Conservation (phyloP, 2,329 filamentous ascomycete genomes). For the Diaporthe citrichinensis region DNA sequence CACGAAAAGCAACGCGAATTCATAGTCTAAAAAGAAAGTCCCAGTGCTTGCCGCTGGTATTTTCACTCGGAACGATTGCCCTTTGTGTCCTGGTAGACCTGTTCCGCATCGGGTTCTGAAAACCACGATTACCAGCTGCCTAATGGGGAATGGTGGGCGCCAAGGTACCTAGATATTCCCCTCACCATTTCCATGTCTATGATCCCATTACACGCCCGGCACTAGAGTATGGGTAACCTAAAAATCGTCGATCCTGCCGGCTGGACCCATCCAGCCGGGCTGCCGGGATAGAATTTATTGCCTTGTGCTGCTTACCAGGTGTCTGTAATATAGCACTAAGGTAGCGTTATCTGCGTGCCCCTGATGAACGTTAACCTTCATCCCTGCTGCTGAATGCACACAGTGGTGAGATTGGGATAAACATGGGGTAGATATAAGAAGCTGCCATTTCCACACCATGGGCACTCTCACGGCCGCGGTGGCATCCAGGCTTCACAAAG, state of each 20-base stretch:
- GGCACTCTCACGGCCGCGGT: fast-evolving
- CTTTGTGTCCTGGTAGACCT: constrained; percentile 13
- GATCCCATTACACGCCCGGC: constrained; percentile 20
- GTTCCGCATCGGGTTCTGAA: not conserved
- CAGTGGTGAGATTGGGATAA: not conserved
- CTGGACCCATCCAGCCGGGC: constrained; percentile 14
- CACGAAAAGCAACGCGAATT: not conserved
- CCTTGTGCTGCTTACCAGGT: not conserved
- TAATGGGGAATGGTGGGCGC: constrained; percentile 5
- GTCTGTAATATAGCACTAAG: not conserved
- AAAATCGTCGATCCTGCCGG: not conserved
- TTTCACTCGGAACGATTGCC: constrained; percentile 18
- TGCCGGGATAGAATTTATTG: not conserved
- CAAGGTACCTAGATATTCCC: constrained; percentile 1
- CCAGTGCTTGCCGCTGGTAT: too few species aligned
- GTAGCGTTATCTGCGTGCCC: constrained; percentile 22
- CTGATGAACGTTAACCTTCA: not conserved
- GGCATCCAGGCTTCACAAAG: not conserved
- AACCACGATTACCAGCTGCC: not conserved
- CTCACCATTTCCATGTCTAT: constrained; percentile 28
- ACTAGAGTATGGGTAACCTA: not conserved
- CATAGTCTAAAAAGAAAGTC: not conserved
- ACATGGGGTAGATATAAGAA: not conserved
- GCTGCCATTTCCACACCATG: not conserved
- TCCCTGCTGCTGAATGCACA: not conserved